Base-by-base conservation (phyloP, 106 monocot genomes). In the Acorus gramineus region DNA sequence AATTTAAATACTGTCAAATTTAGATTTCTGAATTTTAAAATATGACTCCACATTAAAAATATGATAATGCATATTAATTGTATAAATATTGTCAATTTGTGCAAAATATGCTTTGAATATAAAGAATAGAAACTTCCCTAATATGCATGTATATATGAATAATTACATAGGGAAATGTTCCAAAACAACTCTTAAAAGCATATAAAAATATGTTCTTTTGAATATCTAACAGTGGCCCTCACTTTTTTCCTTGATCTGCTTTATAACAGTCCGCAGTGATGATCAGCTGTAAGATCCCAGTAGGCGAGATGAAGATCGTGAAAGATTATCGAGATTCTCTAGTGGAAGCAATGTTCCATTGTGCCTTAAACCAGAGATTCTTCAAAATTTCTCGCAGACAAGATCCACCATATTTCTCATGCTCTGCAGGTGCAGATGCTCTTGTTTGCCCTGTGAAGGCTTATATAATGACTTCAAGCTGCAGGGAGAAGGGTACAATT, bases 321-420 rank as follows among this genome's bases (percentile, higher is more conserved):
- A 99, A 81, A 63, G 79, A 99, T 69, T 99, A 92, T 61, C 81
- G 85, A 63, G 71, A 92, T 73, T 88, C 88, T 13, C 66, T 99
- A 14, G 88, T 81, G 56, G 98, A 99, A 73, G 81, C 98, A 10
- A 99, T 99, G 98, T 92, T 99, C 66, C 98, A 99, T 66, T 99
- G 92, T 66, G 98, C 92, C 46, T 74, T 99, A 53, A 92, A 89
- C 66, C 98, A 99, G 66, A 87, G 98, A 56, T 82, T 99, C 59
- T 98, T 99, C 69, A 99, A 99, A 73, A 85, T 92, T 68, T 92
- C 92, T 44, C 85, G 98, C 57, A 77, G 85, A 54, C 92, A 78
- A 62, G 92, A 99, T 83, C 92, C 98, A 63, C 98, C 98, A 62
- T 89, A 74, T 55, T 99, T 99, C 55, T 92, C 92, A 14, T 99